Evolutionary conservation across 2,329 filamentous ascomycete genomes (phyloP).

Genomic region (Monosporascus sp.): DNA sequence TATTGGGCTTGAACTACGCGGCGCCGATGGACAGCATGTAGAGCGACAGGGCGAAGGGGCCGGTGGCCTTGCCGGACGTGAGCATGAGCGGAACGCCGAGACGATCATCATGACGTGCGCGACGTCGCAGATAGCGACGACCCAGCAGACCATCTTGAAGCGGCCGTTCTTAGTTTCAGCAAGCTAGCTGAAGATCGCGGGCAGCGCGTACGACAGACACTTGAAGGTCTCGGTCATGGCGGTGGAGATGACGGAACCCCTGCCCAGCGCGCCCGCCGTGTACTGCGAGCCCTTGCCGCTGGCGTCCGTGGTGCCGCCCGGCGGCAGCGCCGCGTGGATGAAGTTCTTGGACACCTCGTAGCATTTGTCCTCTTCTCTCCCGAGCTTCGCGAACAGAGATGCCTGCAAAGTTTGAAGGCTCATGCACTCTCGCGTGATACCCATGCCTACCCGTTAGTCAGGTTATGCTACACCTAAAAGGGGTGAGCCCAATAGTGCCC

Average conservation of each 20-base stretch:
- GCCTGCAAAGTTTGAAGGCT: no score
- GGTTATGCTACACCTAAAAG: no score
- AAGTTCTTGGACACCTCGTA: slow-evolving; percentile 45
- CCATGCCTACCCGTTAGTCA: no score
- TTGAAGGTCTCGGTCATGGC: slow-evolving; percentile 40
- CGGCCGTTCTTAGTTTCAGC: slow-evolving; percentile 38
- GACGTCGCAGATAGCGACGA: slow-evolving; percentile 27
- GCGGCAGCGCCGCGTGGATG: slow-evolving; percentile 45
- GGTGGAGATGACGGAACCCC: slow-evolving; percentile 41
- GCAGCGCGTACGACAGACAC: slow-evolving; percentile 42
- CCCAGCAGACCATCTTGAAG: slow-evolving; percentile 27
- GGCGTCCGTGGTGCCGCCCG: slow-evolving; percentile 29
- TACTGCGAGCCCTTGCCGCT: slow-evolving; percentile 17
- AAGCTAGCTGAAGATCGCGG: slow-evolving; percentile 35
- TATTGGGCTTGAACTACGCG: slow-evolving; percentile 66
- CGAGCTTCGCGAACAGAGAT: no score
- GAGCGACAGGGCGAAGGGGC: slow-evolving; percentile 56
- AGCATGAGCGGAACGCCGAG: slow-evolving; percentile 31
- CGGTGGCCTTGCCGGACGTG: slow-evolving; percentile 41
- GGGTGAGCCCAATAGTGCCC: no score
- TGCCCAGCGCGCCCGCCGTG: slow-evolving; percentile 44
- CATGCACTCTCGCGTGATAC: no score
- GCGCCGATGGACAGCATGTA: slow-evolving; percentile 54
- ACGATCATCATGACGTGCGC: slow-evolving; percentile 31
- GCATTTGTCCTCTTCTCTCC: no score